A percentile compares a stretch with the other conserved stretches of the same genome.
Conservation (phyloP, 768 basidiomycete species). For the Collybia nuda region DNA sequence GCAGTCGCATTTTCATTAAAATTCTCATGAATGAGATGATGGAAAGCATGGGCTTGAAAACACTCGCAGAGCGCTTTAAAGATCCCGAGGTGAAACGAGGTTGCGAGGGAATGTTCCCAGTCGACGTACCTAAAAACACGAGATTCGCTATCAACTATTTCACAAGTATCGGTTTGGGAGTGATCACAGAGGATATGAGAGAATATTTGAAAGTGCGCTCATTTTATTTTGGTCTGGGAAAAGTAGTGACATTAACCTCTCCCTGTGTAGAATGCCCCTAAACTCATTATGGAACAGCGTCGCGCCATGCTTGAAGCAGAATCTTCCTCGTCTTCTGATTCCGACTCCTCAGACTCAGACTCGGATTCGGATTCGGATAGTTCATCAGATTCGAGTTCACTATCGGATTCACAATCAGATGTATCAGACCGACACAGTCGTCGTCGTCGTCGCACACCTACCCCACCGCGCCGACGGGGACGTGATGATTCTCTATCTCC, state of each 20-base stretch:
- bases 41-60: conserved; percentile 90
- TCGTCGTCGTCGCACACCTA: conserved; percentile 23
- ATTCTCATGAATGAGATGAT: conserved; percentile 95
- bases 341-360: conserved; percentile 35
- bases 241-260: conserved; percentile 1
- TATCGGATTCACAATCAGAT: conserved; percentile 21
- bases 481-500: conserved; percentile 8
- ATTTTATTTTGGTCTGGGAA: neutral
- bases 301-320: conserved; percentile 82
- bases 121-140: conserved; percentile 95
- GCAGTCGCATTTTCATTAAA: conserved; percentile 95
- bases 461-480: conserved; percentile 22
- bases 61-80: conserved; percentile 84
- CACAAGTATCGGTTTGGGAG: conserved; percentile 90
- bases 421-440: conserved; percentile 19
- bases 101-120: conserved; percentile 88
- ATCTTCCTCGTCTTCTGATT: conserved; percentile 36
- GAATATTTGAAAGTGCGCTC: conserved; percentile 84
- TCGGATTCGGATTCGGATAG: conserved; percentile 31
- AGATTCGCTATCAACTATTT: conserved; percentile 98
- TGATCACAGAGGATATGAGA: conserved; percentile 93
- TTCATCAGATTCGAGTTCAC: conserved; percentile 24
- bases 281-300: conserved; percentile 91
- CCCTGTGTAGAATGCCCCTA: conserved; percentile 80
- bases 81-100: conserved; percentile 77